Evolutionary conservation across 192 early-diverging fungal genomes (phyloP).

Genomic region (Glomus cerebriforme): DNA sequence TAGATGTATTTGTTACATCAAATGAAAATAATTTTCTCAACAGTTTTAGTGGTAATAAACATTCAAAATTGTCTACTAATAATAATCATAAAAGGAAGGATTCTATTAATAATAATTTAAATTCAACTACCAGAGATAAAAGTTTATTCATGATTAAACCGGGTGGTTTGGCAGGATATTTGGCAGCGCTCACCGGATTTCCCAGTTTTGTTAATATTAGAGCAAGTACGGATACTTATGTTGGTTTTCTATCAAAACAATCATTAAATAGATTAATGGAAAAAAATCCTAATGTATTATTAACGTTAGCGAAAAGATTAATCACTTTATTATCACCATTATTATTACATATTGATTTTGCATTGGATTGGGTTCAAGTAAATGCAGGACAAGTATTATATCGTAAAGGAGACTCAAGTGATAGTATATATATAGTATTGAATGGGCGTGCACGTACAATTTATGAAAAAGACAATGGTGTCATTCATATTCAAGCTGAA

Average conservation of each 20-base stretch:
- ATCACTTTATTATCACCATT: conserved; percentile 76
- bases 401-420: conserved; percentile 81
- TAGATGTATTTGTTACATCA: conserved; percentile 68
- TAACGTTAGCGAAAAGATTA: conserved; percentile 87
- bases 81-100: conserved; percentile 38
- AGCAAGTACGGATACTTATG: conserved; percentile 77
- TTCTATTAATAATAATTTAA: conserved; percentile 36
- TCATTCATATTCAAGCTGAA: conserved; percentile 85
- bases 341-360: conserved; percentile 79
- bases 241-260: conserved; percentile 85
- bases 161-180: conserved; percentile 90
- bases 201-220: conserved; percentile 84
- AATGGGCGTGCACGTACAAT: conserved; percentile 92
- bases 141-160: conserved; percentile 74
- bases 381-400: conserved; percentile 92
- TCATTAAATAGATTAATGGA: conserved; percentile 85
- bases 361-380: conserved; percentile 94
- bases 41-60: conserved; percentile 30
- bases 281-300: conserved; percentile 76
- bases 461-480: conserved; percentile 60
- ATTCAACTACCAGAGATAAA: conserved; percentile 27
- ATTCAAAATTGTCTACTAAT: conserved; percentile 36
- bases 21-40: conserved; percentile 33
- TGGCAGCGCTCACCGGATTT: conserved; percentile 90
- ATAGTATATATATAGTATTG: conserved; percentile 91